Evolutionary conservation across 495 filamentous ascomycete genomes (phyloP).

Genomic region (Penicillium bovifimosum): DNA sequence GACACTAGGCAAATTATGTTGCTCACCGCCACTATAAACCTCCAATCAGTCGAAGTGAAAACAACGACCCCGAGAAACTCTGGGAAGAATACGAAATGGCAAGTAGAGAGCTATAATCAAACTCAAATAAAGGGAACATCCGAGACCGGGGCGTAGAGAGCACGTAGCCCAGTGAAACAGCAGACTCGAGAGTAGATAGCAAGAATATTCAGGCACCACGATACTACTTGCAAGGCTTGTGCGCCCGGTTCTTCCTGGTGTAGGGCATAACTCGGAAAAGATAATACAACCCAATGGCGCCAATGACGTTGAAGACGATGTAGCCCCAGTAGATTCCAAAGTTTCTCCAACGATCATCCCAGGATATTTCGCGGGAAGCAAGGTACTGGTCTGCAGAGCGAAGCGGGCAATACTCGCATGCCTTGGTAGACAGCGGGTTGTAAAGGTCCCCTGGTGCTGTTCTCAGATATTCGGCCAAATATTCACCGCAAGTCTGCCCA

Average conservation of each 20-base stretch:
- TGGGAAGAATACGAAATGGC: too few species aligned
- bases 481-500: constrained; percentile 46
- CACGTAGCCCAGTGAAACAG: too few species aligned
- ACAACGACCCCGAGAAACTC: too few species aligned
- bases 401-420: constrained; percentile 57
- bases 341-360: constrained; percentile 54
- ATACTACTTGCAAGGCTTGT: neutral
- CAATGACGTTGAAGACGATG: constrained; percentile 59
- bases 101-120: too few species aligned
- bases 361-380: constrained; percentile 34
- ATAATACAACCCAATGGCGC: constrained; percentile 59
- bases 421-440: constrained; percentile 38
- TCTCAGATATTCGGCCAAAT: constrained; percentile 38
- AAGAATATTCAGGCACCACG: neutral
- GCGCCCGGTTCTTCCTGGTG: neutral
- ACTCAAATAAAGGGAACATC: too few species aligned
- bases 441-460: constrained; percentile 46
- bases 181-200: neutral
- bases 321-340: constrained; percentile 55
- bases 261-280: neutral
- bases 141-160: neutral
- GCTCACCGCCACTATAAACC: too few species aligned
- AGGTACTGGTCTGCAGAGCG: constrained; percentile 54
- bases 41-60: too few species aligned
- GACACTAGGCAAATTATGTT: too few species aligned